Percentiles rank a stretch among this genome's conserved stretches.
phyloP scores from a whole-genome alignment of 306 rosid species.

The Casuarina equisetifolia region DNA sequence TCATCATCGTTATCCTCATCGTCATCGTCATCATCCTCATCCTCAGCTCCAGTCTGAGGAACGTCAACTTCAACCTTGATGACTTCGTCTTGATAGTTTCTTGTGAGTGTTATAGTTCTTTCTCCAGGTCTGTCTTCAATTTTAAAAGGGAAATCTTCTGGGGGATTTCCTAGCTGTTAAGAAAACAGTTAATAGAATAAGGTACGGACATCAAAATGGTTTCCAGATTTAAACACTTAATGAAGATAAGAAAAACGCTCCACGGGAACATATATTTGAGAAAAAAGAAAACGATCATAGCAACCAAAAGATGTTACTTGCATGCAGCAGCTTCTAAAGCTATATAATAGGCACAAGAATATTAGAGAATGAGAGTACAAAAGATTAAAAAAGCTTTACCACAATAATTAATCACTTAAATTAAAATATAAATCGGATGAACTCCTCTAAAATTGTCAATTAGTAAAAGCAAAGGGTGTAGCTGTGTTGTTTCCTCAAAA shows the following conservation, averaged over 20 bases:
- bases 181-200: not conserved
- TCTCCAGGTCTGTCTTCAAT: slow-evolving; percentile 76
- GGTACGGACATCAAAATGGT: slow-evolving; percentile 6
- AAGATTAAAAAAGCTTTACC: not conserved
- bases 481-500: not conserved
- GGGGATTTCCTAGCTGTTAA: slow-evolving; percentile 43
- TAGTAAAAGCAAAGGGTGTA: not conserved
- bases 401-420: too few relatives aligned
- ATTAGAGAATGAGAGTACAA: not conserved
- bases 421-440: too few relatives aligned
- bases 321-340: not conserved
- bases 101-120: slow-evolving; percentile 64
- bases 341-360: not conserved
- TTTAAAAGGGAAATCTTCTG: slow-evolving; percentile 64
- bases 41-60: slow-evolving; percentile 44
- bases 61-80: slow-evolving; percentile 72
- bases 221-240: not conserved
- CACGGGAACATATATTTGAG: not conserved
- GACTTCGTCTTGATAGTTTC: slow-evolving; percentile 61
- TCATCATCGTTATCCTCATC: slow-evolving; percentile 1
- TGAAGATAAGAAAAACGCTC: not conserved
- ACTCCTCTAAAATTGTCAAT: not conserved
- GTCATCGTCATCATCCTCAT: slow-evolving; percentile 37
- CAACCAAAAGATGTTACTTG: not conserved
- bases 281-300: too few relatives aligned